A percentile compares a stretch with the other conserved stretches of the same genome.
phyloP scores from a whole-genome alignment of 345 rosid species.

The Garcia nutans region DNA sequence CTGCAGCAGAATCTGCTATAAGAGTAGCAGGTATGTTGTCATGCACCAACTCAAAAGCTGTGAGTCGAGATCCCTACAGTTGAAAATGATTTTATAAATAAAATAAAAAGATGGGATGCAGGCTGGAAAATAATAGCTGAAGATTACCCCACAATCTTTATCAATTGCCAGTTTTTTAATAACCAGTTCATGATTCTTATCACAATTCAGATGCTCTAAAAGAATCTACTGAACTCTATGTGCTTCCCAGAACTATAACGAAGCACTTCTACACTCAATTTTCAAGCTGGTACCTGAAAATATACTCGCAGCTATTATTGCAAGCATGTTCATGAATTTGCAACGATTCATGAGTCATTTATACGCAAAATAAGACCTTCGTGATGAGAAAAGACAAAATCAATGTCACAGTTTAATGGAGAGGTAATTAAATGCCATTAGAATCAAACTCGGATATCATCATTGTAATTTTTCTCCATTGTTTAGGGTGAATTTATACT shows the following conservation, averaged over 20 bases:
- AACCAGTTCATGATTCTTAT: neutral
- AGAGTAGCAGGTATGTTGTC: constrained; percentile 89
- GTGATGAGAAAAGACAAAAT: neutral
- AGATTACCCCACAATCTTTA: constrained; percentile 4
- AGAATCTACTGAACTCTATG: neutral
- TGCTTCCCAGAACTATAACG: too few species aligned
- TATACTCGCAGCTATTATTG: neutral
- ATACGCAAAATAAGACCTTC: neutral
- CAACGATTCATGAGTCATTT: neutral
- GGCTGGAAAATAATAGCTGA: neutral
- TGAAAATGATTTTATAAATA: neutral
- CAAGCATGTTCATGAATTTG: neutral
- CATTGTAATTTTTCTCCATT: neutral
- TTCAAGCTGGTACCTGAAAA: neutral
- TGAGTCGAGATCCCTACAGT: constrained; percentile 88
- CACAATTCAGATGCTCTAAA: neutral
- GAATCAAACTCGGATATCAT: neutral
- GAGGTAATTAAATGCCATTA: neutral
- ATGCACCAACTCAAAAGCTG: constrained; percentile 92
- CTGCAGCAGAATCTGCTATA: constrained; percentile 91
- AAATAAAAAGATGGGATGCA: neutral
- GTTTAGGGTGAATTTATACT: neutral
- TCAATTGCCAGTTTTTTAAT: neutral
- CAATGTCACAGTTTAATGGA: neutral
- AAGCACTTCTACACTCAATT: neutral